phyloP scores from a whole-genome alignment of 208 protist species.

The Trypanosomatidae sp. region DNA sequence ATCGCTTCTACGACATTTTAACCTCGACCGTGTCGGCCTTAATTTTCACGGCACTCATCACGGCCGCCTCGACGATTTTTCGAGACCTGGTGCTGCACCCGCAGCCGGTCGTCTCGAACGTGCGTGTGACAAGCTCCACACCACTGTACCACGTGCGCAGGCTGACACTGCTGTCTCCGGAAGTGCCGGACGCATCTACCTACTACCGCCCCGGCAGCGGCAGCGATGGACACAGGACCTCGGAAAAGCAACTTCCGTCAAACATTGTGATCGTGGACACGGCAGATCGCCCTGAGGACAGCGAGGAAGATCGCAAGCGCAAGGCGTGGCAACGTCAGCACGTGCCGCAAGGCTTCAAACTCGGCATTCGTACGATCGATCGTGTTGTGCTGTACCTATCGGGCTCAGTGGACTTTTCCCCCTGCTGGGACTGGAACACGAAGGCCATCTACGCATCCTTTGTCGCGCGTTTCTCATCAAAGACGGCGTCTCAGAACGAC shows the following conservation, averaged over 20 bases:
- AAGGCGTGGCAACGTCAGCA: constrained; percentile 24
- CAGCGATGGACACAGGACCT: background rate
- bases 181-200: background rate
- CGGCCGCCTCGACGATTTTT: constrained; percentile 39
- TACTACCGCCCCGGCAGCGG: constrained; percentile 7
- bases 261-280: constrained; percentile 20
- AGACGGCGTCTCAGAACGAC: constrained; percentile 39
- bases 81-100: constrained; percentile 22
- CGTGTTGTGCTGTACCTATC: constrained; percentile 37
- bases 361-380: constrained; percentile 30
- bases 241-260: background rate
- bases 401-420: constrained; percentile 44
- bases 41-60: constrained; percentile 32
- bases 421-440: constrained; percentile 83
- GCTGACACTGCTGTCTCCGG: constrained; percentile 17
- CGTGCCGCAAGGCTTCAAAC: constrained; percentile 3
- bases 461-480: constrained; percentile 53
- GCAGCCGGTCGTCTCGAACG: constrained; percentile 22
- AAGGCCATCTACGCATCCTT: constrained; percentile 67
- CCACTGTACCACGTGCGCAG: constrained; percentile 25
- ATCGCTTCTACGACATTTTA: constrained; percentile 44
- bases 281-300: constrained; percentile 10
- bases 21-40: constrained; percentile 31
- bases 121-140: constrained; percentile 32
- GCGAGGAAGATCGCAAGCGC: constrained; percentile 10